phyloP scores from a whole-genome alignment of 169 alveolate species.

The Eimeria necatrix region DNA sequence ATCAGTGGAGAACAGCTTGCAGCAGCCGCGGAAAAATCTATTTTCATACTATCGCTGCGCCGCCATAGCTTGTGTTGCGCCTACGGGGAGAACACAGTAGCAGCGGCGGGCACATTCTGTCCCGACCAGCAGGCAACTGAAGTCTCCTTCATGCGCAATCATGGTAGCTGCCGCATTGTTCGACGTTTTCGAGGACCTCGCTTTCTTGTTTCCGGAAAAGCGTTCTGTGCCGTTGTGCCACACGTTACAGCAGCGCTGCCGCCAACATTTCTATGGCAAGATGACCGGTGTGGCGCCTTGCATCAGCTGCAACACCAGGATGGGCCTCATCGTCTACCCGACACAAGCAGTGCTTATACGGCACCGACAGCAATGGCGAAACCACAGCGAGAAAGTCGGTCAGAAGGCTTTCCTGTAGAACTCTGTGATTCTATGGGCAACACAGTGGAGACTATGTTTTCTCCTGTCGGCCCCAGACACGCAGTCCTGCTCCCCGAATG shows the following conservation, averaged over 20 bases:
- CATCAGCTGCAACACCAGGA: slow-evolving; percentile 44
- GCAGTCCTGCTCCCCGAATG: slow-evolving; percentile 53
- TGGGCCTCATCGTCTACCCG: slow-evolving; percentile 66
- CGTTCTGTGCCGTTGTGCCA: slow-evolving; percentile 59
- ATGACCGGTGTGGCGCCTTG: slow-evolving; percentile 8
- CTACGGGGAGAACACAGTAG: slow-evolving; percentile 49
- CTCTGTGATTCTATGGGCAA: slow-evolving; percentile 56
- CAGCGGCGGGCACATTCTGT: not conserved
- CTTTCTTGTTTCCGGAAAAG: not conserved
- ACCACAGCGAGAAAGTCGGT: not conserved
- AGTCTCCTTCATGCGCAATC: slow-evolving; percentile 5
- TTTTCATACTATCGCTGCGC: slow-evolving; percentile 48
- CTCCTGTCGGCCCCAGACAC: slow-evolving; percentile 53
- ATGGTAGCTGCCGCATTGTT: slow-evolving; percentile 11
- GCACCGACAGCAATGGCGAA: not conserved
- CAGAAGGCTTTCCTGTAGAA: slow-evolving; percentile 66
- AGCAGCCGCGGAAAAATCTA: not conserved
- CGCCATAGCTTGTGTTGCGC: slow-evolving; percentile 26
- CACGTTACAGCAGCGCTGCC: slow-evolving; percentile 54
- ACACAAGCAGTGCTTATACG: not conserved
- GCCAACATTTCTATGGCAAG: slow-evolving; percentile 1
- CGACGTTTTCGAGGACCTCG: slow-evolving; percentile 64
- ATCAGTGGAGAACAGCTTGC: slow-evolving; percentile 32
- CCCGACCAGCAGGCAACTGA: slow-evolving; percentile 45
- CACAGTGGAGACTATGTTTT: slow-evolving; percentile 53